These are phyloP conservation scores for Elsinoe necatrix DNA, from an alignment of 2,329 filamentous ascomycete species.

Conservation along the genomic window DNA sequence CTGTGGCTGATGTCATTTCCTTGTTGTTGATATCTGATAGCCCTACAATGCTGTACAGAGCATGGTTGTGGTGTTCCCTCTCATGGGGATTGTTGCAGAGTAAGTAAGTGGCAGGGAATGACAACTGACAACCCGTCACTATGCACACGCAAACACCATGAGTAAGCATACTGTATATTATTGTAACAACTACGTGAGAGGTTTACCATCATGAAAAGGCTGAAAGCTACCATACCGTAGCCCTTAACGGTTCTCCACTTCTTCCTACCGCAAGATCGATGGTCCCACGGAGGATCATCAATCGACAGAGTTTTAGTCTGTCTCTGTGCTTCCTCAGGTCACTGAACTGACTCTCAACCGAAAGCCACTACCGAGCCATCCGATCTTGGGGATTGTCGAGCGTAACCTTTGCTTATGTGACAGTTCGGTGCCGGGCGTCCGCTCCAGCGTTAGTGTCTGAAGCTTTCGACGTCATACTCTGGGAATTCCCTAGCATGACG, in stretches of 20 bases:
- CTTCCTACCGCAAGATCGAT: neutral
- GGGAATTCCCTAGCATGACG: constrained; percentile 10
- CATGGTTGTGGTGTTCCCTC: neutral
- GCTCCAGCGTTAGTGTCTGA: neutral
- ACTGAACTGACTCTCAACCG: neutral
- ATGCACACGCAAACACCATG: neutral
- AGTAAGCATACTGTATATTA: neutral
- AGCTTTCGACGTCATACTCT: constrained; percentile 6
- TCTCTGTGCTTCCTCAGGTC: neutral
- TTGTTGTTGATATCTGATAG: neutral
- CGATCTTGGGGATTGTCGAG: neutral
- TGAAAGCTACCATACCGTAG: neutral
- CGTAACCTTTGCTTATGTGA: neutral
- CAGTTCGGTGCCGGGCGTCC: constrained; percentile 6
- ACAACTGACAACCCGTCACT: neutral
- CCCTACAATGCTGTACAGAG: neutral
- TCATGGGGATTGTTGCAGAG: neutral
- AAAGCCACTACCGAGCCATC: neutral
- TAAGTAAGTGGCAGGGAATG: neutral
- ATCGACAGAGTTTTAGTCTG: constrained; percentile 4
- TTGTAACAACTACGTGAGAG: neutral
- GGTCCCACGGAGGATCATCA: constrained; percentile 3
- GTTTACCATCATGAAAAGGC: too few relatives aligned
- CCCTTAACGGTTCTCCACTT: neutral
- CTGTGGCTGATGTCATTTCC: constrained; percentile 14